Base-by-base conservation (phyloP, 306 rosid genomes). In the Vicia sativa region DNA sequence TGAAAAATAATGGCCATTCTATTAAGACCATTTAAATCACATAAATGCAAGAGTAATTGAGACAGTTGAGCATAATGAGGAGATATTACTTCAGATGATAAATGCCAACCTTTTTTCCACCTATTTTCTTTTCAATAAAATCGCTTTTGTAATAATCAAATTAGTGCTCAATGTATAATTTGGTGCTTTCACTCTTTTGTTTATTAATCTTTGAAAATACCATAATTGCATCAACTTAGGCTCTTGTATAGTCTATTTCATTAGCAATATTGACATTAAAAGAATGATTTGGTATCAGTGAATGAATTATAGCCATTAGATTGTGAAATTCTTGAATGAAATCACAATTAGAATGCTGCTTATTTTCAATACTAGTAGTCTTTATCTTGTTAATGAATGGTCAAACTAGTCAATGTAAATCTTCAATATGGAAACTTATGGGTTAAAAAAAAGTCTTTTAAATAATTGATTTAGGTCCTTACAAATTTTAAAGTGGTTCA, bases 21-120 rank as follows among this genome's bases (percentile, higher is more conserved):
- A 83, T 87, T 89, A 85, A 80, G 87, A 73, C 85, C 85, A 87
- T 86, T 87, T 79, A 86, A 83, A 85, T 72, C 87, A 77, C 84
- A 85, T 90, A 86, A 90, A 87, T 90, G 97, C 92, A 77, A 72
- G 80, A 90, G 90, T 87, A 90, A 90, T 84, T 87, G 95, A 86
- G 83, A 80, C 95, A 53, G 92, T 87, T 90, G 97, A 82, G 86
- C 84, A 79, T 82, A 71, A 87, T 80, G 88, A 79, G 74, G 78
- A 61, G 82, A 79, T 77, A 81, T 74, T 79, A 84, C 92, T 85
- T 90, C 95, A 82, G 83, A 75, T 82, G 85, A 87, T 87, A 87
- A 86, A 90, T 86, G 86, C 75, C 68, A 50, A 29, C 50, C 73
- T 29, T 56, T 59, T 48, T 71, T 56, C 13, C 25, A 74, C 48